Evolutionary conservation across 371 early-diverging fungal genomes (phyloP), one percentile per base, ranked within the genome.

Genomic region (Umbelopsis sp.): DNA sequence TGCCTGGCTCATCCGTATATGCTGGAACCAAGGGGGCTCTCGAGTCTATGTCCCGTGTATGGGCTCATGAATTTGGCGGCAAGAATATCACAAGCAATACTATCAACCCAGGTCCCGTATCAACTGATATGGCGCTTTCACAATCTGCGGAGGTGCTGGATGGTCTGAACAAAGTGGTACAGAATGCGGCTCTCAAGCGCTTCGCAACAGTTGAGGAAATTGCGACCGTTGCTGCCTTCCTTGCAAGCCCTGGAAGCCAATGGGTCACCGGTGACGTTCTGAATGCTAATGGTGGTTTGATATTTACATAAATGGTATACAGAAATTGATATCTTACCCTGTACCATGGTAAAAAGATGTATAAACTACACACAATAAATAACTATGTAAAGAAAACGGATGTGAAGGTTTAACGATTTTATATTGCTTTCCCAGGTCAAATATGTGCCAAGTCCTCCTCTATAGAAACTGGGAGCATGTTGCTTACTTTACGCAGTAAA

Each of bases 241-340:
- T 76, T 32, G 70, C 70, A 4, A 66, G 75, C 11, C 66, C 70
- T 16, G 62, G 52, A 14, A 37, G 70, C 12, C 51, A 50, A 1
- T 75, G 72, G 72, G 70, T 75, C 37, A 75, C 63, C 53, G 75
- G 75, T 2, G 72, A 75, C 53, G 68, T 64, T 25, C 20, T 75
- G 66, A 57, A 70, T 16, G 72, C 72, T 20, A 70, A 75, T 48
- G 75, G 75, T 20, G 75, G 72, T 16, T 25, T 46, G 37, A 66
- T 46, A 29, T 62, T 68, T 57, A 11, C 35, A 18, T 57, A 57
- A 57, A 41, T 29, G 29, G 29, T 12, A 41, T 7, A 7, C 41
- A 10, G 7, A 7, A 10, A 41, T 41, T 12, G 41, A 7, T 41
- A 41, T 41, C 41, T 12, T 41, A 41, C 12, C 38, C 12, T 41